Evolutionary conservation across 129 eudicot genomes (phyloP).

Genomic region (Scalesia atractyloides): DNA sequence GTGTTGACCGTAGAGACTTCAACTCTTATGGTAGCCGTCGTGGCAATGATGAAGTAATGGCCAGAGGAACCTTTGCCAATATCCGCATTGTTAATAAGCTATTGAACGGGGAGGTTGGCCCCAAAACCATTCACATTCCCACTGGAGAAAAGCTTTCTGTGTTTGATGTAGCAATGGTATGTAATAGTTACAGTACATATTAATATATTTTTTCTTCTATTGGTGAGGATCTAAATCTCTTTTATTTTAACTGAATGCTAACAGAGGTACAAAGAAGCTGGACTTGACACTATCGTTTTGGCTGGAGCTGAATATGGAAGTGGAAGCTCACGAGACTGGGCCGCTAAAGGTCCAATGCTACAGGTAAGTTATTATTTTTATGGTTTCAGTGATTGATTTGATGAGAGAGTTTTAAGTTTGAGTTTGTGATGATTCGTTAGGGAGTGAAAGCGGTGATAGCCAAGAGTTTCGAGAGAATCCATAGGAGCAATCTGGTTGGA

Average conservation of each 20-base stretch:
- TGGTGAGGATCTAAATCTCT: background rate
- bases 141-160: constrained; percentile 88
- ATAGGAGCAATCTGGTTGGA: constrained; percentile 93
- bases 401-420: background rate
- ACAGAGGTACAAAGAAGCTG: constrained; percentile 91
- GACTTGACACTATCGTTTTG: constrained; percentile 76
- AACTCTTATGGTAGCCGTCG: constrained; percentile 98
- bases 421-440: constrained; percentile 35
- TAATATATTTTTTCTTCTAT: background rate
- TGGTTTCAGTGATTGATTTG: background rate
- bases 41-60: constrained; percentile 96
- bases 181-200: background rate
- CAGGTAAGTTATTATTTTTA: constrained; percentile 46
- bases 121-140: constrained; percentile 89
- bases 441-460: constrained; percentile 99
- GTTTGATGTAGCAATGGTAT: constrained; percentile 91
- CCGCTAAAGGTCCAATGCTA: constrained; percentile 97
- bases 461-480: constrained; percentile 97
- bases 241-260: constrained; percentile 1
- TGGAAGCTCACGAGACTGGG: constrained; percentile 97
- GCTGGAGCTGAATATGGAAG: constrained; percentile 99
- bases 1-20: constrained; percentile 90
- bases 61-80: constrained; percentile 97
- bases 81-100: constrained; percentile 91
- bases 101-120: constrained; percentile 93